Base-by-base conservation (phyloP, 495 filamentous ascomycete genomes). In the Penicillium herquei region DNA sequence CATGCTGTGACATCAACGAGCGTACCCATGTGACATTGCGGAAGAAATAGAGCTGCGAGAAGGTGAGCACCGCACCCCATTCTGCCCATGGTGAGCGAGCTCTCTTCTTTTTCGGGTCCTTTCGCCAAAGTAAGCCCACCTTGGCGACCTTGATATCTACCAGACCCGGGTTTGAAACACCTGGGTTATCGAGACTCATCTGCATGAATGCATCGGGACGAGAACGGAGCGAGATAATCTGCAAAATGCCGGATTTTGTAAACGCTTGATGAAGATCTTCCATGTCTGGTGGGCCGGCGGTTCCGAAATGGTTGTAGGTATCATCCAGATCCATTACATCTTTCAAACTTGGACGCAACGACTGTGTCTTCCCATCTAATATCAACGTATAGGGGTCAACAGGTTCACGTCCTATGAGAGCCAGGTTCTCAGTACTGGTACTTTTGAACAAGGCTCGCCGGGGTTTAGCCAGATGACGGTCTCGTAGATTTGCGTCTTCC, bases 101-200 rank as follows among this genome's bases (percentile, higher is more conserved):
- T 69, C 91, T 91, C 78, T 96, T 97, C 73, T 90, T 96, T 70
- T 96, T 97, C 10, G 83, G 74, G 51, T 96, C 92, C 68, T 99
- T 99, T 13, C 94, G 86, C 94, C 95, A 99, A 34, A 99, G 72
- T 12, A 96, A 72, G 4, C 94, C 94, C 49, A 99, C 92, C 70
- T 98, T 99, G 48, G 92, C 95, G 31, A 98, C 87, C 61, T 95
- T 96, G 64, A 99, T 96, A 69, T 98, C 93, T 10, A 98, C 93
- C 55, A 99, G 86, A 10, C 94, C 94, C 7, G 92, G 91, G 62
- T 92, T 88, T 2, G 93, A 91, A 52, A 92, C 90, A 21, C 89
- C 82, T 2, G 92, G 91, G 61, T 95, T 96, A 18, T 84, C 84
- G 49, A 87, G 84, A 33, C 89, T 91, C 64, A 87, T 83, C 48